Base-by-base conservation (phyloP, 2,329 filamentous ascomycete genomes). In the Sarocladiaceae sp. region DNA sequence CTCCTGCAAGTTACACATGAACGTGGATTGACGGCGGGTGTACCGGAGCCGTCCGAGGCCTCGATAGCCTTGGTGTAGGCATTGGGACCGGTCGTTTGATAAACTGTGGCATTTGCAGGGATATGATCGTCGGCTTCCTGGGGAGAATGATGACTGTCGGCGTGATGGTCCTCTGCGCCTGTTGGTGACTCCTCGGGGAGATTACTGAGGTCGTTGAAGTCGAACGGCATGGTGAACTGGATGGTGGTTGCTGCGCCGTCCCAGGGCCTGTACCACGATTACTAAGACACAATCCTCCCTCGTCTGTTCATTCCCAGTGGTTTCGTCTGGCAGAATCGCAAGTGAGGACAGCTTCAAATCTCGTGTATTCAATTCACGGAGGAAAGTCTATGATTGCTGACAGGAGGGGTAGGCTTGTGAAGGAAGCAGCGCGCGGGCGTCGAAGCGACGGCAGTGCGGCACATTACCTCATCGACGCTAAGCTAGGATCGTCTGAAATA, bases 1-100 rank as follows among this genome's bases (percentile, higher is more conserved):
- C 75, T 71, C 11, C 75, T 69, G 55, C 75, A 78, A 35, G 73
- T 77, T 17, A 78, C 73, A 58, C 75, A 77, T 55, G 74, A 77
- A 55, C 75, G 68, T 26, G 75, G 75, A 55, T 77, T 77, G 44
- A 76, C 54, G 33, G 66, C 66, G 6, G 69, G 66, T 12, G 10
- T 44, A 20, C 62, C 55, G 36, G 62, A 64, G 55, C 66, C 62
- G 33, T 57, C 66, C n/a, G 66, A 57, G 25, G 66, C 59, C 52
- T 62, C 52, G 51, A 71, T 68, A 52, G 69, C 68, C 42, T 61
- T 57, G 28, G 66, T 65, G 55, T 70, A 64, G 52, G 69, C 69
- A 18, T 70, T 68, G 17, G 66, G 66, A 4, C 69, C 69, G n/a
- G 68, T 68, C 26, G 69, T 71, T 50, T 68, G 67, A 56, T 71